Conservation (phyloP, 148 eudicot species). For the Polygonum aviculare region DNA sequence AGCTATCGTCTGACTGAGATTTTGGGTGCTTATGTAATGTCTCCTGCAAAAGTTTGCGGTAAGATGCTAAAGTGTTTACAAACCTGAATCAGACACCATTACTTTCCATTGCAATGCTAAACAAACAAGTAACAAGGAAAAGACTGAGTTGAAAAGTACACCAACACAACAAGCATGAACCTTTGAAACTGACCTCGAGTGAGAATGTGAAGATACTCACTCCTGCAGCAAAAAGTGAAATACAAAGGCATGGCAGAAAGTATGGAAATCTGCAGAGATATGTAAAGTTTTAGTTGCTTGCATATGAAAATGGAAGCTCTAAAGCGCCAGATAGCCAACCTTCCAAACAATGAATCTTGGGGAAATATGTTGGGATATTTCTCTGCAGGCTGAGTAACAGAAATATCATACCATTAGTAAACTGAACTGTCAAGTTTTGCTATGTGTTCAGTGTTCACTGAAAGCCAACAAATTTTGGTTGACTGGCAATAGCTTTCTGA, state of each 20-base stretch:
- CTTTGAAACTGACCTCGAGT: conserved; percentile 59
- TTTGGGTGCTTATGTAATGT: conserved; percentile 57
- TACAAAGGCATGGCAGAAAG: conserved; percentile 71
- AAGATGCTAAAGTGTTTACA: background rate
- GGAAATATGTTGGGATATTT: conserved; percentile 68
- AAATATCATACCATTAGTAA: background rate
- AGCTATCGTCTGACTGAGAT: conserved; percentile 15
- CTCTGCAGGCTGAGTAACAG: conserved; percentile 68
- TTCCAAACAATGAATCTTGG: conserved; percentile 58
- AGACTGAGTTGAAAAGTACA: background rate
- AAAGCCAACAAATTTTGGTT: background rate
- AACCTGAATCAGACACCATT: background rate
- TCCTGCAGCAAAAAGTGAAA: conserved; percentile 46
- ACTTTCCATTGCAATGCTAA: background rate
- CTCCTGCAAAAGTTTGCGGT: conserved; percentile 37
- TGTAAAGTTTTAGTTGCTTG: background rate
- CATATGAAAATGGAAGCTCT: background rate
- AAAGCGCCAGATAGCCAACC: conserved; percentile 27
- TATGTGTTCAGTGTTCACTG: background rate
- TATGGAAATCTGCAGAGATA: conserved; percentile 71
- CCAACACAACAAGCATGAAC: background rate
- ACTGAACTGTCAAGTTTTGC: background rate
- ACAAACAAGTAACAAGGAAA: background rate
- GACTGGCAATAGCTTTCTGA: background rate
- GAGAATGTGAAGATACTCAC: conserved; percentile 44